phyloP scores from a whole-genome alignment of 192 early-diverging fungal genomes.

The Piromyces sp. region DNA sequence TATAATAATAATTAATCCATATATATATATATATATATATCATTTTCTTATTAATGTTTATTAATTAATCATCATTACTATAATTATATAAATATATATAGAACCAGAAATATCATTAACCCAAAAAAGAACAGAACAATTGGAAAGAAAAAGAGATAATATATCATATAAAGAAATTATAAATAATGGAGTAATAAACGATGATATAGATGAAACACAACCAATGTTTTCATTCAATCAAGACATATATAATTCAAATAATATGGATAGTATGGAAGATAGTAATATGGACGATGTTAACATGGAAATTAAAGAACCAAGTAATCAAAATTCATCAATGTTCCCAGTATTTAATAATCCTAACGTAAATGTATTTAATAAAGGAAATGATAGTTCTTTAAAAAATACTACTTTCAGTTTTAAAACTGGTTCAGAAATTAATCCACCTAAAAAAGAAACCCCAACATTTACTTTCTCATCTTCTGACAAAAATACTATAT shows the following conservation, averaged over 20 bases:
- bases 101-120: neutral
- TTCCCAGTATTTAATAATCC: too few species aligned
- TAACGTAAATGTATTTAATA: too few species aligned
- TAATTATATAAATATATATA: neutral
- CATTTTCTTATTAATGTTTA: too few species aligned
- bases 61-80: too few species aligned
- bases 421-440: too few species aligned
- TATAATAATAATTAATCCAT: too few species aligned
- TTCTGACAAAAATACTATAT: too few species aligned
- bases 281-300: neutral
- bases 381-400: too few species aligned
- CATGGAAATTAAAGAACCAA: neutral
- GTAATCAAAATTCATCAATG: neutral
- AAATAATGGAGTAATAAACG: neutral
- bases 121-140: neutral
- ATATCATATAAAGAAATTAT: neutral
- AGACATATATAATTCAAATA: neutral
- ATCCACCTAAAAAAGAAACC: too few species aligned
- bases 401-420: too few species aligned
- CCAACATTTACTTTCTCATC: too few species aligned
- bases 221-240: neutral
- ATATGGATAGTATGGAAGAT: neutral
- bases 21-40: too few species aligned
- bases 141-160: neutral
- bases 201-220: neutral